phyloP scores from a whole-genome alignment of 371 early-diverging fungal genomes.

The Mortierella sp. region DNA sequence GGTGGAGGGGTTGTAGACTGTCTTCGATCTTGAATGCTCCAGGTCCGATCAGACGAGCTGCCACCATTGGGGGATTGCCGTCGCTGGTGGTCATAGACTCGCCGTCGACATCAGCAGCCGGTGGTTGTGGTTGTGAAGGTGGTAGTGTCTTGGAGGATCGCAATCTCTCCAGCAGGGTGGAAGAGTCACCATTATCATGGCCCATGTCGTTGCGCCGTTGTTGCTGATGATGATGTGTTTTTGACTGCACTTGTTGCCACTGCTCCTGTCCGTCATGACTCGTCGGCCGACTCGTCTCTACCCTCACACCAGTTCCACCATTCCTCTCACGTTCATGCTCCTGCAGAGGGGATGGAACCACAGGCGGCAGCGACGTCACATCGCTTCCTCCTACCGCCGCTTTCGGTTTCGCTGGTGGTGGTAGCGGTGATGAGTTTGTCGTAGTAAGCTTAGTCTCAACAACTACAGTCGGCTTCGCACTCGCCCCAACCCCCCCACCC shows the following conservation, averaged over 20 bases:
- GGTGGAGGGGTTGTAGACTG: background rate
- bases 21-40: background rate
- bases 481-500: background rate
- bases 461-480: background rate
- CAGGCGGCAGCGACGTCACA: too few relatives aligned
- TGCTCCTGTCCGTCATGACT: background rate
- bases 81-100: background rate
- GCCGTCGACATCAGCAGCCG: background rate
- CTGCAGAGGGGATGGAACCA: too few relatives aligned
- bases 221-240: background rate
- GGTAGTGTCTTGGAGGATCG: conserved; percentile 1
- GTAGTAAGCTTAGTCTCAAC: background rate
- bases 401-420: too few relatives aligned
- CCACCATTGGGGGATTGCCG: background rate
- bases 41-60: background rate
- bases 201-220: background rate
- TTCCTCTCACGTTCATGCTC: background rate
- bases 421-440: background rate
- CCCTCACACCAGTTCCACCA: conserved; percentile 8
- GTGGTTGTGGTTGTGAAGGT: background rate
- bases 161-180: background rate
- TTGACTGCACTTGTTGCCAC: background rate
- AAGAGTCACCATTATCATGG: background rate
- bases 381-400: background rate
- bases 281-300: conserved; percentile 5